Conservation (phyloP, 441 rosid species). For the Euphorbia corollata region DNA sequence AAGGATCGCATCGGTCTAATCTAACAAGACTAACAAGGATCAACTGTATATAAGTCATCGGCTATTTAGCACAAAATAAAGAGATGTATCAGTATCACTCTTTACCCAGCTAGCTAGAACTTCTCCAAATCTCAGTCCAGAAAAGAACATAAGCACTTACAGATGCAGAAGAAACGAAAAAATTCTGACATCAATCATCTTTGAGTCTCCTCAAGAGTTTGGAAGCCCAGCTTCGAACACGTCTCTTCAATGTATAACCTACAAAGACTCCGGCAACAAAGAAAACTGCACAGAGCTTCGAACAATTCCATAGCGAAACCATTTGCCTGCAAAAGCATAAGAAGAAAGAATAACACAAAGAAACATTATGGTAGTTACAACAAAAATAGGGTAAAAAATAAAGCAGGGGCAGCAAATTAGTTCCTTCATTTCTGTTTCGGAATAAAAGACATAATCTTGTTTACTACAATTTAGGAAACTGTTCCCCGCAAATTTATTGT, state of each 20-base stretch:
- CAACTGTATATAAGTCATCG: conserved; percentile 1
- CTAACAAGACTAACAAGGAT: not conserved
- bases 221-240: conserved; percentile 71
- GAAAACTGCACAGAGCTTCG: conserved; percentile 66
- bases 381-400: no score
- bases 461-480: no score
- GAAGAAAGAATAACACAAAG: no score
- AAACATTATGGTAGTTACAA: no score
- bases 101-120: not conserved
- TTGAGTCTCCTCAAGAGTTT: conserved; percentile 54
- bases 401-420: no score
- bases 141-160: not conserved
- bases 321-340: conserved; percentile 32
- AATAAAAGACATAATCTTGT: no score
- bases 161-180: not conserved
- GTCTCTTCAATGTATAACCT: conserved; percentile 65
- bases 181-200: conserved; percentile 44
- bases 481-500: no score
- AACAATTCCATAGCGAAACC: conserved; percentile 61
- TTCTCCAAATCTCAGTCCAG: not conserved
- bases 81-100: not conserved
- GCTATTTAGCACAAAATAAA: not conserved
- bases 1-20: no score
- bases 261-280: conserved; percentile 69
- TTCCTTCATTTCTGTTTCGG: no score